These are phyloP conservation scores for Collybiopsis luxurians DNA, from an alignment of 768 basidiomycete genomes.

Conservation along the genomic window DNA sequence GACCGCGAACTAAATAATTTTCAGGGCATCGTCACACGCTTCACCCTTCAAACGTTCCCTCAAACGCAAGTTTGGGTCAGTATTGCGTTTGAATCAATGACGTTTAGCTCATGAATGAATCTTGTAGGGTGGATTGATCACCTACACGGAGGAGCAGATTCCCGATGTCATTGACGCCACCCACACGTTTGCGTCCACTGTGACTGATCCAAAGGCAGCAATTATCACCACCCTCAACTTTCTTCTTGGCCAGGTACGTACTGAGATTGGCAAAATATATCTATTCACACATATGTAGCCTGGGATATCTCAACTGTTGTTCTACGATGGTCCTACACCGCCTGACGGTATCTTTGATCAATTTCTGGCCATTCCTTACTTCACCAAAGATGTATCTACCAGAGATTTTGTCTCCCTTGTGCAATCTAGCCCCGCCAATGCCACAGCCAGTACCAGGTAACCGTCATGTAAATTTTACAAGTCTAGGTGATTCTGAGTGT, in stretches of 20 bases:
- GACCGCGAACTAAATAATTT: not conserved
- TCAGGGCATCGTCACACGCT: slow-evolving; percentile 58
- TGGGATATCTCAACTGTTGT: slow-evolving; percentile 26
- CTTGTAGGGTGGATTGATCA: slow-evolving; percentile 49
- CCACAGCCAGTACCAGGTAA: slow-evolving; percentile 23
- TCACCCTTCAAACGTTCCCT: slow-evolving; percentile 51
- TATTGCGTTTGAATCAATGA: not conserved
- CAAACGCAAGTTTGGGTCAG: slow-evolving; percentile 61
- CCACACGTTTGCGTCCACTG: slow-evolving; percentile 34
- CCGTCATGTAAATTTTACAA: not conserved
- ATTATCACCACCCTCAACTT: slow-evolving; percentile 46
- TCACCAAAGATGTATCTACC: slow-evolving; percentile 25
- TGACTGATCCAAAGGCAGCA: slow-evolving; percentile 49
- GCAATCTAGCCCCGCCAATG: slow-evolving; percentile 20
- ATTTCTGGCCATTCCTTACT: slow-evolving; percentile 29
- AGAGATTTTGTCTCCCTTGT: slow-evolving; percentile 30
- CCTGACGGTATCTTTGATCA: slow-evolving; percentile 36
- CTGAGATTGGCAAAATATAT: not conserved
- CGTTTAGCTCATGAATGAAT: not conserved
- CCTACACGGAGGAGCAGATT: slow-evolving; percentile 17
- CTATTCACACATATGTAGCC: slow-evolving; percentile 9
- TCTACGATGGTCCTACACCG: slow-evolving; percentile 41
- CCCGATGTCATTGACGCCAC: slow-evolving; percentile 31
- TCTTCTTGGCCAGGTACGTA: slow-evolving; percentile 29
- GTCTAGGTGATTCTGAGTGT: not conserved